Percentiles rank a stretch among this genome's conserved stretches.
These are phyloP conservation scores for Poa pratensis DNA, from an alignment of 176 grass and related monocot species.

Conservation along the genomic window DNA sequence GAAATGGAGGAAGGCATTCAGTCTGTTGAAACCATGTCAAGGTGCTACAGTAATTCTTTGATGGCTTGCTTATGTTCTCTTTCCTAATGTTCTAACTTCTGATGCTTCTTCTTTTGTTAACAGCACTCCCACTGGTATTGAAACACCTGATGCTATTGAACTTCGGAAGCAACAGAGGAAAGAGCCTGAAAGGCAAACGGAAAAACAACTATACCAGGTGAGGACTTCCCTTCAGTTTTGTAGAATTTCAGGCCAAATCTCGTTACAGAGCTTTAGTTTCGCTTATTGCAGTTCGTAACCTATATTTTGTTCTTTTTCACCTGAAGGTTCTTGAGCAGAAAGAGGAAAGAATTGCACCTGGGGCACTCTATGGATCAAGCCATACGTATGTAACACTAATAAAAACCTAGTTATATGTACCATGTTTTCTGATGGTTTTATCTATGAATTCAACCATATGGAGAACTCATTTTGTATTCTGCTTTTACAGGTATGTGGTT, in stretches of 20 bases:
- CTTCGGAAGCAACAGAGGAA: slow-evolving; percentile 88
- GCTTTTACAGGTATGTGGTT: slow-evolving; percentile 68
- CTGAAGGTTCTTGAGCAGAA: slow-evolving; percentile 79
- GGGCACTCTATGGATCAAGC: slow-evolving; percentile 64
- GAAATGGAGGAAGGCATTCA: slow-evolving; percentile 76
- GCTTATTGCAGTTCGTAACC: slow-evolving; percentile 1
- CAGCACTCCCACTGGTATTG: slow-evolving; percentile 94
- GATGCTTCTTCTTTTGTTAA: slow-evolving; percentile 23
- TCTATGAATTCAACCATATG: not conserved
- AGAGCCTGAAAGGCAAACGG: slow-evolving; percentile 80
- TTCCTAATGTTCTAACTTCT: not conserved
- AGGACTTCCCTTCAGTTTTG: slow-evolving; percentile 3
- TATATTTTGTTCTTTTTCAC: not conserved
- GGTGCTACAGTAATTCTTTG: slow-evolving; percentile 40
- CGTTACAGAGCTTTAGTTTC: not conserved
- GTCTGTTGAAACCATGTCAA: slow-evolving; percentile 83
- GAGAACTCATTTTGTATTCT: slow-evolving; percentile 33
- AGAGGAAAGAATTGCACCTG: slow-evolving; percentile 71
- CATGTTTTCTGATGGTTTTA: slow-evolving; percentile 17
- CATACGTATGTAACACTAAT: slow-evolving; percentile 59
- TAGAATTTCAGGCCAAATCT: slow-evolving; percentile 11
- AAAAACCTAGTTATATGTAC: slow-evolving; percentile 15
- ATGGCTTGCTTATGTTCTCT: not conserved
- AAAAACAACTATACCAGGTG: slow-evolving; percentile 81
- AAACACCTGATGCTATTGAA: slow-evolving; percentile 94